Percentiles rank a stretch among this genome's conserved stretches.
phyloP scores from a whole-genome alignment of 1,284 basidiomycete genomes.

The Trametes polyzona region DNA sequence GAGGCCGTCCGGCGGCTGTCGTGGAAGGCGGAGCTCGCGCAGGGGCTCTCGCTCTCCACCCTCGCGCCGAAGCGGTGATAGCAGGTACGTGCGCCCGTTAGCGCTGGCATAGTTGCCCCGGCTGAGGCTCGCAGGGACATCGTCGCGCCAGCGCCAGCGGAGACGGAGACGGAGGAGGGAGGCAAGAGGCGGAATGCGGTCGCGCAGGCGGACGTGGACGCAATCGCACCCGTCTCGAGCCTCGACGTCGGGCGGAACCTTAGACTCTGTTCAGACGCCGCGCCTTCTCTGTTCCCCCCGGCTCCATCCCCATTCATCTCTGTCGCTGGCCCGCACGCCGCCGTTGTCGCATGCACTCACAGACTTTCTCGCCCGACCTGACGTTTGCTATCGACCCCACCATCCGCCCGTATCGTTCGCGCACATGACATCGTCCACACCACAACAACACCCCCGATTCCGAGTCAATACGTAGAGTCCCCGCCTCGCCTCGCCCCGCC shows the following conservation, averaged over 20 bases:
- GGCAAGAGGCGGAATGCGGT: background rate
- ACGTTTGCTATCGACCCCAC: slow-evolving; percentile 20
- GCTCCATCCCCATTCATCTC: background rate
- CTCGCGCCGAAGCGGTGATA: slow-evolving; percentile 52
- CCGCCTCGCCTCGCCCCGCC: too few relatives aligned
- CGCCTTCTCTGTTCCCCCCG: background rate
- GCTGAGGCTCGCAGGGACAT: background rate
- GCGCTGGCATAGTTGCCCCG: background rate
- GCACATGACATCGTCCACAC: too few relatives aligned
- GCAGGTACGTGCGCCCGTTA: slow-evolving; percentile 12
- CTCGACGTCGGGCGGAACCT: background rate
- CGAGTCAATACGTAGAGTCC: slow-evolving; percentile 20
- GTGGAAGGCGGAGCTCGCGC: slow-evolving; percentile 80
- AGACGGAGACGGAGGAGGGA: too few relatives aligned
- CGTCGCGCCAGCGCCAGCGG: background rate
- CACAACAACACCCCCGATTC: too few relatives aligned
- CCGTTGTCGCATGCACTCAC: background rate
- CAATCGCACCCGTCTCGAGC: background rate
- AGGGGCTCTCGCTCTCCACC: slow-evolving; percentile 70
- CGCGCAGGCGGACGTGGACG: background rate
- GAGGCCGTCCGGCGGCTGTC: slow-evolving; percentile 73
- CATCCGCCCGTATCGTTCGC: slow-evolving; percentile 15
- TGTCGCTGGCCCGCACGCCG: background rate
- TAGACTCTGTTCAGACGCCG: background rate
- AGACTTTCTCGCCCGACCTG: slow-evolving; percentile 17